Conservation (phyloP, 805 yeast genomes). For the Candida nanaspora region DNA sequence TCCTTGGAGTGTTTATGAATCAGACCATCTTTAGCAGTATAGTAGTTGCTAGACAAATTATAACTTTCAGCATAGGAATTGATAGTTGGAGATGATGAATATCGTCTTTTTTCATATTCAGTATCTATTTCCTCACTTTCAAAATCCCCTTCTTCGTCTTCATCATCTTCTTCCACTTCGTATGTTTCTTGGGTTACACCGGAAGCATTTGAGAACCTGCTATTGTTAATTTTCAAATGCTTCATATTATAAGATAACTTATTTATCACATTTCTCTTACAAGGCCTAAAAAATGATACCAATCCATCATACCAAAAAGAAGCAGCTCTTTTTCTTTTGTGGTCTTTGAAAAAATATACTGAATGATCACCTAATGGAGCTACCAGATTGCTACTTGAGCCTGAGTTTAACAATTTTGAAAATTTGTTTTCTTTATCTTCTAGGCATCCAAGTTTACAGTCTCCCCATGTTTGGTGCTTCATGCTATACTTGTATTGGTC, state of each 20-base stretch:
- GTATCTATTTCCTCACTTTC: slow-evolving; percentile 6
- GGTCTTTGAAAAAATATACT: not conserved
- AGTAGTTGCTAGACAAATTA: slow-evolving; percentile 17
- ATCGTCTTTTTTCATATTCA: not conserved
- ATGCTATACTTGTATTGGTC: not conserved
- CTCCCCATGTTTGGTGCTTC: not conserved
- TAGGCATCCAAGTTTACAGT: not conserved
- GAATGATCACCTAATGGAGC: not conserved
- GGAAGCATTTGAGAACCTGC: not conserved
- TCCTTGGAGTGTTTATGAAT: slow-evolving; percentile 42
- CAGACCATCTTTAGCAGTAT: slow-evolving; percentile 50
- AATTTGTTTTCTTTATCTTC: not conserved
- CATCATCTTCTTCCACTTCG: slow-evolving; percentile 4
- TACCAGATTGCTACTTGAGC: not conserved
- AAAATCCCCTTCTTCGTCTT: slow-evolving; percentile 11
- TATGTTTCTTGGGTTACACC: slow-evolving; percentile 3
- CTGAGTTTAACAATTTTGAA: not conserved
- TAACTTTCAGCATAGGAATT: not conserved
- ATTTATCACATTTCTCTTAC: slow-evolving; percentile 20
- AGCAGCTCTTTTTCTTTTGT: not conserved
- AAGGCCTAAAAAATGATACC: slow-evolving; percentile 21
- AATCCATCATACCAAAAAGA: slow-evolving; percentile 18
- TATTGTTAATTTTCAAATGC: not conserved
- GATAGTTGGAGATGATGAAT: not conserved
- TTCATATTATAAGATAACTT: slow-evolving; percentile 5